A percentile compares a stretch with the other conserved stretches of the same genome.
Conservation (phyloP, 768 basidiomycete genomes). For the Favolaschia claudopus region DNA sequence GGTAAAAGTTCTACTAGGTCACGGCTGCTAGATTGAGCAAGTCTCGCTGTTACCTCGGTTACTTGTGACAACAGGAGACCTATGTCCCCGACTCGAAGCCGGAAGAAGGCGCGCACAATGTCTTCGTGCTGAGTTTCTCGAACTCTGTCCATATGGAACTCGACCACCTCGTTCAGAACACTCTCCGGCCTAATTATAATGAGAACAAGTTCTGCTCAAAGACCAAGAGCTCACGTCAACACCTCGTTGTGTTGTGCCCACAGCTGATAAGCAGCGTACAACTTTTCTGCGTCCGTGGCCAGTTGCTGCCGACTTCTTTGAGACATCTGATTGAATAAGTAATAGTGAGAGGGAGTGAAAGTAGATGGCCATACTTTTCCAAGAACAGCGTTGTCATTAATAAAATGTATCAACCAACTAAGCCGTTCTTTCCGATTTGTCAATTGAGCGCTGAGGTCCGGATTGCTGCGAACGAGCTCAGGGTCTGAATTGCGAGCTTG, state of each 20-base stretch:
- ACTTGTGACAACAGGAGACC: conserved; percentile 73
- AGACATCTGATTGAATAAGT: conserved; percentile 68
- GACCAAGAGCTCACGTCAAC: conserved; percentile 55
- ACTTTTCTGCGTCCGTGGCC: conserved; percentile 85
- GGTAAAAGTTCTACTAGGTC: conserved; percentile 56
- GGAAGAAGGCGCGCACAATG: conserved; percentile 85
- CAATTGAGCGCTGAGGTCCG: conserved; percentile 84
- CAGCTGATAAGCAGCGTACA: conserved; percentile 80
- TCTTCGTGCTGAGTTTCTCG: conserved; percentile 73
- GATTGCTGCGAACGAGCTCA: conserved; percentile 73
- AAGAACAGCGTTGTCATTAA: conserved; percentile 85
- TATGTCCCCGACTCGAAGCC: conserved; percentile 68
- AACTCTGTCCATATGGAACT: conserved; percentile 68
- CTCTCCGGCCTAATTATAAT: conserved; percentile 47
- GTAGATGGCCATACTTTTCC: conserved; percentile 60
- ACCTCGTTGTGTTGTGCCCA: conserved; percentile 82
- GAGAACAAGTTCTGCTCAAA: neutral
- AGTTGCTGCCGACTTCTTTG: conserved; percentile 79
- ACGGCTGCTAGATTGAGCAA: conserved; percentile 51
- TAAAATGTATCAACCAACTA: conserved; percentile 87
- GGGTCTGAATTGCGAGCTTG: conserved; percentile 49
- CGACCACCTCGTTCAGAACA: conserved; percentile 75
- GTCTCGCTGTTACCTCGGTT: conserved; percentile 52
- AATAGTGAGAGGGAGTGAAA: neutral
- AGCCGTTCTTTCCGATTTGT: conserved; percentile 76